A percentile compares a stretch with the other conserved stretches of the same genome.
Evolutionary conservation across 148 eudicot genomes (phyloP).

Genomic region (Gaultheria prostrata): DNA sequence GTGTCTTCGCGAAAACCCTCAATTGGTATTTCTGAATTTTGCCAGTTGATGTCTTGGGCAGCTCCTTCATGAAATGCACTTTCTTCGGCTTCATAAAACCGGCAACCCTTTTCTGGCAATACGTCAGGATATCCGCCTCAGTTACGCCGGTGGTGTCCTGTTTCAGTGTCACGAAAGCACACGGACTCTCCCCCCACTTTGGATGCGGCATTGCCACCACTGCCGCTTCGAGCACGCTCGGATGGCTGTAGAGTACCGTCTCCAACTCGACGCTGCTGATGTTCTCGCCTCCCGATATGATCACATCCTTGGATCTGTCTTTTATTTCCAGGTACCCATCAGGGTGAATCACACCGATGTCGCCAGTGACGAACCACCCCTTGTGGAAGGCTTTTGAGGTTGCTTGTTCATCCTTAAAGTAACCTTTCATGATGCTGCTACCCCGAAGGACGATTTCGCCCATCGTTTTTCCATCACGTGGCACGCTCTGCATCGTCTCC

Average conservation of each 20-base stretch:
- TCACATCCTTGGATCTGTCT: constrained; percentile 60
- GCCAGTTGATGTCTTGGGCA: constrained; percentile 58
- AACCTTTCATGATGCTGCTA: constrained; percentile 91
- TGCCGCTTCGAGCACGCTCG: constrained; percentile 54
- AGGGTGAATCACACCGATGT: constrained; percentile 69
- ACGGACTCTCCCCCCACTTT: constrained; percentile 80
- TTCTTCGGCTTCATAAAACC: constrained; percentile 71
- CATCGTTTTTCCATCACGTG: constrained; percentile 51
- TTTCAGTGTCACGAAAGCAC: constrained; percentile 66
- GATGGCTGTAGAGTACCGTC: constrained; percentile 42
- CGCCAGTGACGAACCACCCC: constrained; percentile 86
- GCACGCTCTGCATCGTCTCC: constrained; percentile 48
- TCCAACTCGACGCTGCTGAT: constrained; percentile 87
- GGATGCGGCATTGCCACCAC: constrained; percentile 90
- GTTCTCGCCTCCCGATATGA: constrained; percentile 60
- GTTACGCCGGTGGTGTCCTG: constrained; percentile 16
- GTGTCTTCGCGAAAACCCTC: constrained; percentile 46
- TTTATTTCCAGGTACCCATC: constrained; percentile 86
- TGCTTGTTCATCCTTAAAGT: constrained; percentile 49
- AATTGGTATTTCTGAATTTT: constrained; percentile 53
- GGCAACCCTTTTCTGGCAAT: constrained; percentile 57
- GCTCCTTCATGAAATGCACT: constrained; percentile 49
- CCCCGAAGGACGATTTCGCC: constrained; percentile 83
- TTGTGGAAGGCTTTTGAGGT: constrained; percentile 45
- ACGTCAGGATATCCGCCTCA: constrained; percentile 45